Evolutionary conservation across 2,329 filamentous ascomycete species (phyloP), one percentile per base, ranked within the genome.

Genomic region (Aspergillus pseudoviridinutans): DNA sequence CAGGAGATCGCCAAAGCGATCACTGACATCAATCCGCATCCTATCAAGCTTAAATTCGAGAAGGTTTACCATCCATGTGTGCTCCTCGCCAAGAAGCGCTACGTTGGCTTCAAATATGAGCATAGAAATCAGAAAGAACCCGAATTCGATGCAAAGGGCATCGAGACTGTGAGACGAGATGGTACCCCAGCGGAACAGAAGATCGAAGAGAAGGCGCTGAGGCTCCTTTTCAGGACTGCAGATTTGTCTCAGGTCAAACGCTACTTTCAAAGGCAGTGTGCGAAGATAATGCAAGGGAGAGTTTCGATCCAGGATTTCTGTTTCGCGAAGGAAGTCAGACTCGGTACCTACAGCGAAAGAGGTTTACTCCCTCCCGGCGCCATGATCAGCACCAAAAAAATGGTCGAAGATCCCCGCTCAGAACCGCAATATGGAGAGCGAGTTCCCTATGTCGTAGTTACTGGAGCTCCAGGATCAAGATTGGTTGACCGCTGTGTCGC

Each of bases 91-190:
- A 99, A 99, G 78, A 99, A 99, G 71, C 89, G 94, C 55, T 99
- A 99, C 66, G 95, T 97, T 3, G 95, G 95, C 5, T 97, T 96
- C 80, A 97, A 96, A 72, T 99, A 95, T 76, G 94, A 99, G 70
- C 84, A 81, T 63, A 84, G 83, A 41, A 80, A 83, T 17, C 94
- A 99, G 70, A 78, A 73, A 8, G 85, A 87, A 63, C 93, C 94
- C 0, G 90, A 96, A 1, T 97, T 97, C 64, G 95, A 99, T 71
- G 95, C 94, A 57, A 99, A 99, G 74, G 94, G 95, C 29, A 99
- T 97, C 62, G 95, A 99, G 78, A 99, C 95, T 0, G 93, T 99
- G 7, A 87, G 95, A 1, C 85, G 94, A 51, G 94, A 99, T 71
- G 94, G 94, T 42, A 97, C 92, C 0, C 92, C 93, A 0, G 93